Evolutionary conservation across 2,329 filamentous ascomycete species (phyloP), one percentile per base, ranked within the genome.

Genomic region (Diaporthe batatas): DNA sequence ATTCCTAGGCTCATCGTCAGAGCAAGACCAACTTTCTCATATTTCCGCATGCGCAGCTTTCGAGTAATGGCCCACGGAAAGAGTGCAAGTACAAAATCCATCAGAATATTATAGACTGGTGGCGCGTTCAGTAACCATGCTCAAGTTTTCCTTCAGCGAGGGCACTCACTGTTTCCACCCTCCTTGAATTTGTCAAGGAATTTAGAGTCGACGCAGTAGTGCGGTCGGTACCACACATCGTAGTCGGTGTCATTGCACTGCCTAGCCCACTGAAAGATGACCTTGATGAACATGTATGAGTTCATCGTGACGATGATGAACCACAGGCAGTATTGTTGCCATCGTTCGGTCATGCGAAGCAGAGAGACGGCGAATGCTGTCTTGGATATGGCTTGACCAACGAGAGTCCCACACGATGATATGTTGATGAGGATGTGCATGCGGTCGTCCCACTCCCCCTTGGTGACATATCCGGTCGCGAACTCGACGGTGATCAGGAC

Each of bases 1-100:
- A 72, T 67, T n/a, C 70, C 70, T 36, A 72, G 16, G 36, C 70
- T 72, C 70, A 72, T 53, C 1, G 70, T 68, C 36, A 68, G 25
- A 8, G 57, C 58, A 4, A 72, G 59, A 25, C 70, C 59, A 42
- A 68, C 25, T 25, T 72, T 72, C 62, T 72, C 70, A 51, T 32
- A 39, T 39, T 29, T 53, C 18, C 53, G 53, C 49, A 72, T 72
- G 58, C 53, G 47, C 25, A 72, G 25, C 36, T 58, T 72, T 62
- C 42, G 39, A 11, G 54, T 68, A 62, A 72, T 72, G 18, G 54
- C 21, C 70, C 70, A 72, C 1, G 70, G 70, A 25, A 72, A 72
- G 1, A 72, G 10, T 8, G 70, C 70, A 25, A 72, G 53, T 11
- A 39, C 51, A 21, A 72, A 72, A 23, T 72, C 70, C 62, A 72